Conservation (phyloP, 1,139 yeast species). For the Magnusiomyces paraingens region DNA sequence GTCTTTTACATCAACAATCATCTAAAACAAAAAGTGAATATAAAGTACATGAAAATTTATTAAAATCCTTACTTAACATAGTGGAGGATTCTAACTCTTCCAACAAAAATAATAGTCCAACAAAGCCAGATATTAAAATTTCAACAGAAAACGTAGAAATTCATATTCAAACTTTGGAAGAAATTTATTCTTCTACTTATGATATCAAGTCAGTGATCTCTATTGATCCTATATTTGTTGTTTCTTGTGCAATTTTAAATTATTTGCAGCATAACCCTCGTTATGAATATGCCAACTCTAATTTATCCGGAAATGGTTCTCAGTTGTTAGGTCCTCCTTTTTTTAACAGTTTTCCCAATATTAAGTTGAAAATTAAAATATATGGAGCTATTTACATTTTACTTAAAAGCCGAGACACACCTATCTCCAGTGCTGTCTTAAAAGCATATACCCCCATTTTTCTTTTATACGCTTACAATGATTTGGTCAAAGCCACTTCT, state of each 20-base stretch:
- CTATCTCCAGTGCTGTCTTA: not conserved
- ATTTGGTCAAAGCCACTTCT: not conserved
- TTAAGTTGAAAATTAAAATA: not conserved
- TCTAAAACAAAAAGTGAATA: too few species aligned
- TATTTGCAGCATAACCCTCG: not conserved
- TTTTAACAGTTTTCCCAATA: not conserved
- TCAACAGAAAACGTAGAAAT: not conserved
- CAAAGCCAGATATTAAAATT: not conserved
- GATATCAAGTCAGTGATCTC: not conserved
- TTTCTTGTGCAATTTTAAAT: not conserved
- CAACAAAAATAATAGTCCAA: not conserved
- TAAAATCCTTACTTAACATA: too few species aligned
- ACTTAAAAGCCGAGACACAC: not conserved
- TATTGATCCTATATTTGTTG: not conserved
- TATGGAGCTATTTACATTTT: constrained; percentile 2
- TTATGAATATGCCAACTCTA: not conserved
- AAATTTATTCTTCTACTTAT: not conserved
- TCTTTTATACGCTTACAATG: not conserved
- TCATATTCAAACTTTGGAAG: not conserved
- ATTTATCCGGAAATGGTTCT: not conserved
- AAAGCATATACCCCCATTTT: not conserved
- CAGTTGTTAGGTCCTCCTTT: too few species aligned
- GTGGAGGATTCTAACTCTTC: too few species aligned
- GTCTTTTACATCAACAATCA: not conserved
- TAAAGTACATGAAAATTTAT: too few species aligned